A percentile compares a stretch with the other conserved stretches of the same genome.
phyloP scores from a whole-genome alignment of 2,329 filamentous ascomycete species.

The Cryphonectria radicalis region DNA sequence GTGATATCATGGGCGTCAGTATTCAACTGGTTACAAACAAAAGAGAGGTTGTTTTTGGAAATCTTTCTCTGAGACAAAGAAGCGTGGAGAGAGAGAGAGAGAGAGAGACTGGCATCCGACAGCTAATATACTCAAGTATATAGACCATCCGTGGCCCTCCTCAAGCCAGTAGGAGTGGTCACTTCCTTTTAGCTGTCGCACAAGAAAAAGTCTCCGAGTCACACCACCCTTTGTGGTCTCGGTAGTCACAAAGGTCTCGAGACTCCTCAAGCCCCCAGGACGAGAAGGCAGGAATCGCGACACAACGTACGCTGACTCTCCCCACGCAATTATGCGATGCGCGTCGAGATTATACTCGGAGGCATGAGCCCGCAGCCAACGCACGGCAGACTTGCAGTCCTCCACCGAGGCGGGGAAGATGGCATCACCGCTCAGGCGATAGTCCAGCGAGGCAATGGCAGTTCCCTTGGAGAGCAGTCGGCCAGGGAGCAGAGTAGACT shows the following conservation, averaged over 20 bases:
- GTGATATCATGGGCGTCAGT: background rate
- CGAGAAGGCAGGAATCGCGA: background rate
- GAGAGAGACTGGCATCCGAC: too few relatives aligned
- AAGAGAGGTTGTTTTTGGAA: background rate
- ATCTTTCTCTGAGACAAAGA: background rate
- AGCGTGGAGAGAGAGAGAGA: too few relatives aligned
- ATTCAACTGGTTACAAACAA: background rate
- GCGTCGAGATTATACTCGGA: slow-evolving; percentile 20
- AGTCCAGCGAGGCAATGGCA: slow-evolving; percentile 27
- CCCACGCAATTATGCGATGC: slow-evolving; percentile 24
- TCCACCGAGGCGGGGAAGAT: slow-evolving; percentile 26
- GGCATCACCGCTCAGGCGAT: slow-evolving; percentile 28
- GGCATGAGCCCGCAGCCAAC: slow-evolving; percentile 27
- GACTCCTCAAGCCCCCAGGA: background rate
- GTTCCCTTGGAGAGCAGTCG: slow-evolving; percentile 23
- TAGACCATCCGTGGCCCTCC: background rate
- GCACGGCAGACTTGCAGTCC: slow-evolving; percentile 29
- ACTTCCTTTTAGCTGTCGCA: background rate
- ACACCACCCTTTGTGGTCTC: background rate
- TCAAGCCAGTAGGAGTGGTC: background rate
- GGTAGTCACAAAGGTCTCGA: background rate
- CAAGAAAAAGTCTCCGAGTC: background rate
- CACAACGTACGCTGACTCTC: slow-evolving; percentile 23
- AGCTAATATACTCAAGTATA: too few relatives aligned
- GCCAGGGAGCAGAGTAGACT: slow-evolving; percentile 23